Percentiles rank a stretch among this genome's conserved stretches.
Conservation (phyloP, 2,329 filamentous ascomycete species). For the Aspergillus pseudoviridinutans region DNA sequence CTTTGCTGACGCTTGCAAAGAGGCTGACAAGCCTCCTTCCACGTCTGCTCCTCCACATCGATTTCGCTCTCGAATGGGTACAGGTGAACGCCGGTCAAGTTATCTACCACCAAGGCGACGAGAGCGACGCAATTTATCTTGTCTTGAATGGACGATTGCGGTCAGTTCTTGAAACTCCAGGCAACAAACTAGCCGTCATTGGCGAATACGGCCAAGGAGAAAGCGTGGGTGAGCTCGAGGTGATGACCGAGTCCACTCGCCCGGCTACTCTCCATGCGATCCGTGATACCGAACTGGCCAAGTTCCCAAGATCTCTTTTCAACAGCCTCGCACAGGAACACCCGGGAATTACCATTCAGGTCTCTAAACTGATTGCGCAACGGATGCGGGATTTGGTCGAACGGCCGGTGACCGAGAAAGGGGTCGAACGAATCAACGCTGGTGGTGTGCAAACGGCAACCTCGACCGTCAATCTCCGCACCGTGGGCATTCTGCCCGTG, state of each 20-base stretch:
- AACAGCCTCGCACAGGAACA: constrained; percentile 97
- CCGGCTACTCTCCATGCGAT: constrained; percentile 92
- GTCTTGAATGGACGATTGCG: constrained; percentile 90
- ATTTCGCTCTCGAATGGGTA: constrained; percentile 97
- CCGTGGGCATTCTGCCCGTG: constrained; percentile 86
- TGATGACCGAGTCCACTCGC: constrained; percentile 89
- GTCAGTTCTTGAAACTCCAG: constrained; percentile 74
- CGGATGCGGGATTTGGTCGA: constrained; percentile 88
- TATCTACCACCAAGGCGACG: constrained; percentile 87
- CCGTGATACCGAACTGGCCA: constrained; percentile 91
- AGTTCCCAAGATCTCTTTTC: constrained; percentile 92
- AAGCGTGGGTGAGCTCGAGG: constrained; percentile 94
- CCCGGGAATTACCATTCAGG: constrained; percentile 97
- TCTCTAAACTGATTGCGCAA: constrained; percentile 96
- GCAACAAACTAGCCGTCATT: constrained; percentile 77
- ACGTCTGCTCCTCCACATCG: constrained; percentile 87
- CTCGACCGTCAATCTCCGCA: constrained; percentile 87
- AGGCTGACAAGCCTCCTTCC: constrained; percentile 84
- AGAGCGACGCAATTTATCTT: constrained; percentile 97
- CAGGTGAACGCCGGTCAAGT: constrained; percentile 94
- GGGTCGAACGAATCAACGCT: constrained; percentile 58
- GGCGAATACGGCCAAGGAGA: constrained; percentile 96
- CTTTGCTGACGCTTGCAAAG: constrained; percentile 94
- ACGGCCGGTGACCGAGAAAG: constrained; percentile 65
- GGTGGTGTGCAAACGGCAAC: constrained; percentile 55